phyloP scores from a whole-genome alignment of 768 basidiomycete species.

The Cystofilobasidium macerans region DNA sequence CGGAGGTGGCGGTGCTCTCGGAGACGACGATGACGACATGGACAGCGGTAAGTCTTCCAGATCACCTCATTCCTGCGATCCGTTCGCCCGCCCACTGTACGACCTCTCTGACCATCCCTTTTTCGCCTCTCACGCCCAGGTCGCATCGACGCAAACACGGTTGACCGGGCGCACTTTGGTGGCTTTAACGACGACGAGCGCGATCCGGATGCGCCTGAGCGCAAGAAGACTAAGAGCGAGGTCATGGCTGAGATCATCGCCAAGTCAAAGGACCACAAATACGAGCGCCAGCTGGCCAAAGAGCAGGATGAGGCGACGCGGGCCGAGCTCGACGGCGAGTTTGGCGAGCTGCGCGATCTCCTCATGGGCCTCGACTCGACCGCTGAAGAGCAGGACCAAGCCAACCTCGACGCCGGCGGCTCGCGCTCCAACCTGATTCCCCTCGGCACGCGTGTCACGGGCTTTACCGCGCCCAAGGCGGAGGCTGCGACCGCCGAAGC shows the following conservation, averaged over 20 bases:
- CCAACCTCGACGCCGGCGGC: constrained; percentile 2
- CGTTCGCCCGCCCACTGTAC: background rate
- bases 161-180: constrained; percentile 66
- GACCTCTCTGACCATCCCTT: background rate
- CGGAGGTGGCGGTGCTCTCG: constrained; percentile 28
- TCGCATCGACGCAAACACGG: constrained; percentile 57
- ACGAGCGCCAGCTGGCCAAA: constrained; percentile 74
- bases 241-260: constrained; percentile 97
- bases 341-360: constrained; percentile 64
- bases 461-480: constrained; percentile 19
- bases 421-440: constrained; percentile 25
- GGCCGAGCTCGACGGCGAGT: constrained; percentile 76
- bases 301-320: constrained; percentile 77
- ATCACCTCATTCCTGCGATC: background rate
- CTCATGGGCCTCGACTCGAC: constrained; percentile 45
- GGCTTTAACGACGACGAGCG: constrained; percentile 62
- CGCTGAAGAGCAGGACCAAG: constrained; percentile 7
- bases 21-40: constrained; percentile 23
- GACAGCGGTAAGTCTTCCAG: constrained; percentile 6
- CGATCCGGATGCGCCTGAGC: constrained; percentile 51
- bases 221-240: constrained; percentile 86
- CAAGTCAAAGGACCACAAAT: constrained; percentile 93
- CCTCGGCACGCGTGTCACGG: constrained; percentile 15
- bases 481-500: constrained; percentile 1
- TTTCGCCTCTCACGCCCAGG: constrained; percentile 40